These are phyloP conservation scores for Magnaporthiopsis poae DNA, from an alignment of 2,329 filamentous ascomycete genomes.

Conservation along the genomic window DNA sequence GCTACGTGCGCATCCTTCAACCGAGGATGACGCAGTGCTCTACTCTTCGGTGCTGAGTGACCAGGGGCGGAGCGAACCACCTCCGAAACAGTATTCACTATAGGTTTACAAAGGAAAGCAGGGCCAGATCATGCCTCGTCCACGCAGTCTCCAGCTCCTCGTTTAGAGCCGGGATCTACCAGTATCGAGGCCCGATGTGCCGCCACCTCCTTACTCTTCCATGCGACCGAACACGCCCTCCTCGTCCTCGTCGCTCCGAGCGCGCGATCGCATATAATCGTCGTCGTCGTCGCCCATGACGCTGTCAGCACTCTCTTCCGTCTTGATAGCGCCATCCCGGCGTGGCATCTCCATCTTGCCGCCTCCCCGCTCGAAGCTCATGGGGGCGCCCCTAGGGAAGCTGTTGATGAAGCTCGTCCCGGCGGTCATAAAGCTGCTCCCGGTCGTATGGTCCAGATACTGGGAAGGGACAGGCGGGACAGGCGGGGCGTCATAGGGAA, in stretches of 20 bases:
- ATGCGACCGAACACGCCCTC: constrained; percentile 92
- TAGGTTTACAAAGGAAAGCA: constrained; percentile 41
- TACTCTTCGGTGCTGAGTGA: constrained; percentile 61
- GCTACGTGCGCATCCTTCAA: constrained; percentile 13
- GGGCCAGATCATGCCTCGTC: constrained; percentile 9
- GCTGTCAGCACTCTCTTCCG: constrained; percentile 56
- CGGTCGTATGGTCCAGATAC: constrained; percentile 55
- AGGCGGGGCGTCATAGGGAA: constrained; percentile 68
- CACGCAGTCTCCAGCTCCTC: background rate
- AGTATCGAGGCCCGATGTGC: background rate
- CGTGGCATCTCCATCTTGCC: constrained; percentile 25
- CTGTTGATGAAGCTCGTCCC: constrained; percentile 54
- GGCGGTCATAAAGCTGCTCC: constrained; percentile 46
- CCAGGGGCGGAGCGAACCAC: constrained; percentile 54
- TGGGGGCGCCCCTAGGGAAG: constrained; percentile 50
- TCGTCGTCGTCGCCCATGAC: constrained; percentile 58
- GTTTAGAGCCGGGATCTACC: background rate
- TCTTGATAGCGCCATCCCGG: constrained; percentile 51
- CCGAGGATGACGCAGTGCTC: constrained; percentile 25
- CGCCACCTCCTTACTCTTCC: constrained; percentile 60
- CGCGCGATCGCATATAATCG: constrained; percentile 49
- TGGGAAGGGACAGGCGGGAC: constrained; percentile 78
- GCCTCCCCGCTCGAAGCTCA: constrained; percentile 56
- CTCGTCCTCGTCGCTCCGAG: constrained; percentile 76
- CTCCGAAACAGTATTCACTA: constrained; percentile 33